phyloP scores from a whole-genome alignment of 441 rosid species.

The Mallotus japonicus region DNA sequence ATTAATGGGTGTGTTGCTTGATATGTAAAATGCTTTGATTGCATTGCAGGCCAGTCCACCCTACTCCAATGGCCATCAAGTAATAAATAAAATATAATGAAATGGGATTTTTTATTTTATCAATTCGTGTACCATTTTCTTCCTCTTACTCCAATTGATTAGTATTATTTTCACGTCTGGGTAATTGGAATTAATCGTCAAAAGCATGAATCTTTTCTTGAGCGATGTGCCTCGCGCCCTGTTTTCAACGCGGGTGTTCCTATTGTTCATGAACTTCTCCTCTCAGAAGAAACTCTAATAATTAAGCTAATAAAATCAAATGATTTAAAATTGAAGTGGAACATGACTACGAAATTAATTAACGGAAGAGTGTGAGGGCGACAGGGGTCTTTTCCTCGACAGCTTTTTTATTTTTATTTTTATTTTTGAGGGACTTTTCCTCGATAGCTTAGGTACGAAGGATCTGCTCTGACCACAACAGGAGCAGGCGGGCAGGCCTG shows the following conservation, averaged over 20 bases:
- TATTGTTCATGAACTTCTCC: too few relatives aligned
- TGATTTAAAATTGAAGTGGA: too few relatives aligned
- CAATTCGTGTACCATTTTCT: not conserved
- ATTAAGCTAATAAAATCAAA: too few relatives aligned
- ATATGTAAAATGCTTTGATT: not conserved
- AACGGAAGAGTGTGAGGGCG: too few relatives aligned
- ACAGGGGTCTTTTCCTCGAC: too few relatives aligned
- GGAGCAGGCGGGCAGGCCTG: not conserved
- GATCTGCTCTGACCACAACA: not conserved
- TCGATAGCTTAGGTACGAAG: not conserved
- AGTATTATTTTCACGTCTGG: too few relatives aligned
- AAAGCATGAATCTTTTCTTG: not conserved
- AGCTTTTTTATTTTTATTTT: too few relatives aligned
- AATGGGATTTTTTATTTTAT: not conserved
- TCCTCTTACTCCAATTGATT: too few relatives aligned
- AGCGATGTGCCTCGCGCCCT: not conserved
- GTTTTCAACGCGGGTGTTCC: too few relatives aligned
- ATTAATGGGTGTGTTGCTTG: not conserved
- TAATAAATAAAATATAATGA: slow-evolving; percentile 1
- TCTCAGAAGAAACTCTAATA: too few relatives aligned
- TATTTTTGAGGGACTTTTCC: too few relatives aligned
- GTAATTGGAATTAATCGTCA: not conserved
- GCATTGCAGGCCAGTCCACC: not conserved
- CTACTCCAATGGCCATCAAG: slow-evolving; percentile 7
- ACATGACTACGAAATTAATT: too few relatives aligned